These are phyloP conservation scores for Hibiscus tridactylites DNA, from an alignment of 345 rosid species.

Conservation along the genomic window DNA sequence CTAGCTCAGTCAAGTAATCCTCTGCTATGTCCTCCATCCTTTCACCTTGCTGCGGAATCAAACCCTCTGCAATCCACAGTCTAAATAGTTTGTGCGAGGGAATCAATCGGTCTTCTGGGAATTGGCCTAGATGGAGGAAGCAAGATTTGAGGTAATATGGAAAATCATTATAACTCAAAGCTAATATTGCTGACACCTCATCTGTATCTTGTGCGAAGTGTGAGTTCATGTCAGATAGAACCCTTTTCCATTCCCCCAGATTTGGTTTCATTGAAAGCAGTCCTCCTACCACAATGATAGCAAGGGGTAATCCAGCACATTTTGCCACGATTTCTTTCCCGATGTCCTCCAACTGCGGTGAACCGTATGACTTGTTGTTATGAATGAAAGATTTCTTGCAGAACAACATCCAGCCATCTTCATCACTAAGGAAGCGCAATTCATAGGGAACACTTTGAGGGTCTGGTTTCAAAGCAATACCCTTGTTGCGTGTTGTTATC, in stretches of 20 bases:
- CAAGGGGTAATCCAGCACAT: constrained; percentile 25
- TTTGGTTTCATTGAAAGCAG: constrained; percentile 20
- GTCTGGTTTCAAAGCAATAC: constrained; percentile 15
- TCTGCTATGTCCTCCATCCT: constrained; percentile 23
- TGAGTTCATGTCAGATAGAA: constrained; percentile 16
- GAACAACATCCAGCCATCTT: constrained; percentile 24
- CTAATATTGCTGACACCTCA: constrained; percentile 22
- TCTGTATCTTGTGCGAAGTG: constrained; percentile 13
- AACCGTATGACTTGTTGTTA: background rate
- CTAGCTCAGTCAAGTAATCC: constrained; percentile 23
- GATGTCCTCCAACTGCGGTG: constrained; percentile 18
- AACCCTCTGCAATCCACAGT: constrained; percentile 23
- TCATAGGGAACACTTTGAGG: constrained; percentile 9
- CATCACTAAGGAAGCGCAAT: constrained; percentile 9
- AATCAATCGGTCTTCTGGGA: constrained; percentile 20
- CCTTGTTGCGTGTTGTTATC: constrained; percentile 17
- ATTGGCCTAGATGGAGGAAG: constrained; percentile 20
- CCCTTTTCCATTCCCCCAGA: constrained; percentile 19
- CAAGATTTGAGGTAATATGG: constrained; percentile 26
- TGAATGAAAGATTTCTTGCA: constrained; percentile 14
- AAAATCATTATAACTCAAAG: constrained; percentile 23
- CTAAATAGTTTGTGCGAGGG: constrained; percentile 14
- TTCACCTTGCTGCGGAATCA: constrained; percentile 15
- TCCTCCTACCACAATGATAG: constrained; percentile 24
- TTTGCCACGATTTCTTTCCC: constrained; percentile 21